Evolutionary conservation across 2,329 filamentous ascomycete genomes (phyloP).

Genomic region (Davidsoniella australis): DNA sequence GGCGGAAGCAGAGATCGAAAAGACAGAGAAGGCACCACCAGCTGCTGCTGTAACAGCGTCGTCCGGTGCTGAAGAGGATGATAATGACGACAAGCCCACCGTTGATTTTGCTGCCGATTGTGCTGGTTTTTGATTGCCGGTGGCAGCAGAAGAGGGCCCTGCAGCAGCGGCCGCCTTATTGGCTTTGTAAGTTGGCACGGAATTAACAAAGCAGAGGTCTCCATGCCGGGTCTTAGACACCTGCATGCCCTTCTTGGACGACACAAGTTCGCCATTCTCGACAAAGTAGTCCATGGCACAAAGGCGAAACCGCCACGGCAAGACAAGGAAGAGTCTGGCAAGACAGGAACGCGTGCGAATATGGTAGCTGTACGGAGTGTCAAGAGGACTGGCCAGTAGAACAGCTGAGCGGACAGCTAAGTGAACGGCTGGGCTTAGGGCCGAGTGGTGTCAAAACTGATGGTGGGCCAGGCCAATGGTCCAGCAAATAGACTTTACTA

Average conservation of each 20-base stretch:
- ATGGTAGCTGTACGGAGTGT: too few relatives aligned
- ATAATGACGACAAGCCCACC: neutral
- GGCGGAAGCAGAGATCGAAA: conserved; percentile 8
- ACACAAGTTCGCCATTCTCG: conserved; percentile 22
- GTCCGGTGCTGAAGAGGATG: neutral
- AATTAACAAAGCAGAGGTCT: conserved; percentile 24
- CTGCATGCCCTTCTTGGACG: conserved; percentile 23
- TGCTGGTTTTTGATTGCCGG: neutral
- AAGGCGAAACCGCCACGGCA: too few relatives aligned
- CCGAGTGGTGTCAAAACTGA: neutral
- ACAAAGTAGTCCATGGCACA: conserved; percentile 26
- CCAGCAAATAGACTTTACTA: neutral
- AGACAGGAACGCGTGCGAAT: too few relatives aligned
- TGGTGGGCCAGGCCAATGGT: too few relatives aligned
- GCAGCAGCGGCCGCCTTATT: neutral
- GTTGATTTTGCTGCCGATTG: too few relatives aligned
- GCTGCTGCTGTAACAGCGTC: neutral
- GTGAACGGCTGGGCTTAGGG: neutral
- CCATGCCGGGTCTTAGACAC: conserved; percentile 25
- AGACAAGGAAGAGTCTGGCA: neutral
- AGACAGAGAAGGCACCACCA: conserved; percentile 9
- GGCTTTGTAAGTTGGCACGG: conserved; percentile 13
- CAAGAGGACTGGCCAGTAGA: too few relatives aligned
- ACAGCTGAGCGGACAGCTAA: neutral
- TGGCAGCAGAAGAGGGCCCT: neutral